These are phyloP conservation scores for Coemansia sp. DNA, from an alignment of 371 early-diverging fungal genomes.

Conservation along the genomic window DNA sequence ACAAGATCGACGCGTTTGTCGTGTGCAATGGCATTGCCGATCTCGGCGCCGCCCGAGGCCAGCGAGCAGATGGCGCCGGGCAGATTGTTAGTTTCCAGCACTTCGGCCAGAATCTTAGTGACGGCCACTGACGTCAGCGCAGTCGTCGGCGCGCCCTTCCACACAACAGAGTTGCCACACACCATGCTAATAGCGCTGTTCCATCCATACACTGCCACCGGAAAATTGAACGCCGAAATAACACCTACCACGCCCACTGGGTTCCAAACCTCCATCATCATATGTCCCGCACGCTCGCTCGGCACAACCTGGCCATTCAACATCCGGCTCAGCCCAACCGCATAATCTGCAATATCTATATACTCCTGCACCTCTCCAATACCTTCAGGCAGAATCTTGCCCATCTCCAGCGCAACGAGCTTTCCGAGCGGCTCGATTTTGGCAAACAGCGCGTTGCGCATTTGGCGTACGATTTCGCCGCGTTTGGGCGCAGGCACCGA, in stretches of 20 bases:
- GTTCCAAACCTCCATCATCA: constrained; percentile 96
- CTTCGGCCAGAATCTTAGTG: constrained; percentile 83
- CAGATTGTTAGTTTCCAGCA: constrained; percentile 78
- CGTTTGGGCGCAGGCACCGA: constrained; percentile 87
- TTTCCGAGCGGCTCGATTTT: constrained; percentile 79
- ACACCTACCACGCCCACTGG: constrained; percentile 93
- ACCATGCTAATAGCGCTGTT: constrained; percentile 89
- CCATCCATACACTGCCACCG: constrained; percentile 80
- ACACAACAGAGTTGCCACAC: constrained; percentile 90
- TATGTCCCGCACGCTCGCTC: constrained; percentile 90
- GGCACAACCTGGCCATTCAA: constrained; percentile 88
- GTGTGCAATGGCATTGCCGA: constrained; percentile 75
- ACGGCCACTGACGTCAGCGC: constrained; percentile 83
- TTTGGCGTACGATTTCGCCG: constrained; percentile 90
- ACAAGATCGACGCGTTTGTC: constrained; percentile 77
- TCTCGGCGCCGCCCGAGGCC: constrained; percentile 84
- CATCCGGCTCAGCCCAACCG: constrained; percentile 85
- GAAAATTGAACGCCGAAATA: constrained; percentile 93
- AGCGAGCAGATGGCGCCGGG: constrained; percentile 89
- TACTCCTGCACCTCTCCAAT: constrained; percentile 98
- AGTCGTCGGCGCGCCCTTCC: constrained; percentile 94
- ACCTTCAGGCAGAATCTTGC: constrained; percentile 93
- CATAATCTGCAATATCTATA: constrained; percentile 92
- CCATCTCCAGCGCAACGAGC: constrained; percentile 91
- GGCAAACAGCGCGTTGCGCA: constrained; percentile 79